Base-by-base conservation (phyloP, 257 asterid species). In the Plantago ovata region DNA sequence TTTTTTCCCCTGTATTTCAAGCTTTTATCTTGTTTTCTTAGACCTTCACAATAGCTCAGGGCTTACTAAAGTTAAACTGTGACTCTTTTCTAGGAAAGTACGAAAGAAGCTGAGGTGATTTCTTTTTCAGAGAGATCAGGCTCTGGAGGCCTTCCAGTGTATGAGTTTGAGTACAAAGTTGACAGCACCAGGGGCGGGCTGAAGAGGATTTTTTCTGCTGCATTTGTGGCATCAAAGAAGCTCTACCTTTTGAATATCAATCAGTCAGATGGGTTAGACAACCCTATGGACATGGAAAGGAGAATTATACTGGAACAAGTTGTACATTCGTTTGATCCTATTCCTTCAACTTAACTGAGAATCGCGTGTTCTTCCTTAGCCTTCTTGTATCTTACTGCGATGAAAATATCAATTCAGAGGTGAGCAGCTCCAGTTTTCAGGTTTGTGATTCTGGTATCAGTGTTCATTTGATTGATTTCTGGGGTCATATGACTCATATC, bases 111-210 rank as follows among this genome's bases (percentile, higher is more conserved):
- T 19, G 85, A 83, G 79, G 93, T 92, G 38, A 71, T 92, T 53
- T 75, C 91, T n/a, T 81, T 80, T 38, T 84, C 88, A 0, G 91
- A 88, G 77, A 84, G 98, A 75, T 49, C 56, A 4, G 83, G 87
- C 16, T 39, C 60, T 12, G 77, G 50, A 53, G 96, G 95, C 21
- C 71, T 82, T 69, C 88, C 74, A 77, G 94, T 92, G 28, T 92
- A 85, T 16, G 98, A 92, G 78, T 77, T 92, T 69, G 98, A 92
- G 65, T 92, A 92, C 80, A 84, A 66, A 74, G 60, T 92, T 18
- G 98, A 92, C 66, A 92, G 98, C 82, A 80, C 85, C 16, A 74
- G 96, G 53, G 96, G 96, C 58, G 98, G 96, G 58, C 72, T 65
- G 72, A 92, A 92, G 81, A 80, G 95, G 76, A 80, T 92, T 6